A percentile compares a stretch with the other conserved stretches of the same genome.
Evolutionary conservation across 1,139 yeast species (phyloP).

Genomic region (Candida glucosophila): DNA sequence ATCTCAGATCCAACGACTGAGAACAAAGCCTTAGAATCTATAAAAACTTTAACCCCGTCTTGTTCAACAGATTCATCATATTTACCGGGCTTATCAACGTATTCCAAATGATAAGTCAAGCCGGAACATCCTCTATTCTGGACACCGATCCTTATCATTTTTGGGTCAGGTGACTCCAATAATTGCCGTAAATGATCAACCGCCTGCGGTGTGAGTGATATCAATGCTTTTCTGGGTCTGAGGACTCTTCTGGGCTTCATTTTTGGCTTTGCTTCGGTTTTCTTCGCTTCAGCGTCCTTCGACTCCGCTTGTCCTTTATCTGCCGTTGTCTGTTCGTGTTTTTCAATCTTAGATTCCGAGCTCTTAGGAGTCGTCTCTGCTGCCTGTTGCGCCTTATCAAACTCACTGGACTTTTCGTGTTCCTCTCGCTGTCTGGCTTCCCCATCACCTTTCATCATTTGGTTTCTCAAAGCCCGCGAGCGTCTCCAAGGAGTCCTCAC

Average conservation of each 20-base stretch:
- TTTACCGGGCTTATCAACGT: conserved; percentile 82
- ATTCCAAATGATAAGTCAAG: conserved; percentile 80
- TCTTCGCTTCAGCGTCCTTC: conserved; percentile 1
- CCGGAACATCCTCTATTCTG: conserved; percentile 96
- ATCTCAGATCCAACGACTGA: conserved; percentile 94
- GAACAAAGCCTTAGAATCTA: conserved; percentile 92
- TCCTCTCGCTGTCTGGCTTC: too few species aligned
- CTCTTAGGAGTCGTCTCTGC: not conserved
- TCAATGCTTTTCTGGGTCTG: conserved; percentile 79
- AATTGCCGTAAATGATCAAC: conserved; percentile 59
- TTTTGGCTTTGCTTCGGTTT: conserved; percentile 1
- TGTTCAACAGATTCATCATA: conserved; percentile 90
- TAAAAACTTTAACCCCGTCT: conserved; percentile 86
- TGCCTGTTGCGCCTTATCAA: not conserved
- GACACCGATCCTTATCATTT: conserved; percentile 88
- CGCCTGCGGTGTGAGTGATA: conserved; percentile 69
- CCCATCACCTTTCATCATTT: too few species aligned
- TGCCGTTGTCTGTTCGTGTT: conserved; percentile 17
- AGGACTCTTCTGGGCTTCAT: conserved; percentile 40
- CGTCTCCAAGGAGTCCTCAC: too few species aligned
- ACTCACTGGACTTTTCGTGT: not conserved
- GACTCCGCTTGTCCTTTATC: conserved; percentile 1
- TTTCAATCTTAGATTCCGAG: not conserved
- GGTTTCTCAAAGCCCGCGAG: too few species aligned
- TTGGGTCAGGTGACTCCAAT: conserved; percentile 75